Conservation (phyloP, 2,329 filamentous ascomycete species). For the Fusarium sp. region DNA sequence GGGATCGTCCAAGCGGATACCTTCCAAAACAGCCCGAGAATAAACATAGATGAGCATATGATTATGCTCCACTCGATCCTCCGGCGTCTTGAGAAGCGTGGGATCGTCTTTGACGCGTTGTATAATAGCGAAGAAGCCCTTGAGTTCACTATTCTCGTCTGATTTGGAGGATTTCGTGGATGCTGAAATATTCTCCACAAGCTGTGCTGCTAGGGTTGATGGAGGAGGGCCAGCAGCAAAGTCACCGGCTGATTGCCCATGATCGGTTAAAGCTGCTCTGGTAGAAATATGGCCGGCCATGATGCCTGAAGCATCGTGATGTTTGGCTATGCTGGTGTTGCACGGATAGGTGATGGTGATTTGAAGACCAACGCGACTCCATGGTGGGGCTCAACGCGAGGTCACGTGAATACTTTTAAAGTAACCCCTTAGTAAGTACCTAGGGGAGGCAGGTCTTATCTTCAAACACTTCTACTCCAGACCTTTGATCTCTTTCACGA, state of each 20-base stretch:
- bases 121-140: slow-evolving; percentile 74
- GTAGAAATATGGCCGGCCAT: slow-evolving; percentile 51
- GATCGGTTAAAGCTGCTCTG: slow-evolving; percentile 39
- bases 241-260: slow-evolving; percentile 38
- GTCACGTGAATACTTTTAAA: slow-evolving; percentile 38
- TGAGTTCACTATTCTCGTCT: slow-evolving; percentile 81
- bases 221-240: slow-evolving; percentile 65
- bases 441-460: too few relatives aligned
- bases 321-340: slow-evolving; percentile 16
- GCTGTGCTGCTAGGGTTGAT: slow-evolving; percentile 89
- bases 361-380: slow-evolving; percentile 34
- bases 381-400: slow-evolving; percentile 40
- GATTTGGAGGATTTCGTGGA: slow-evolving; percentile 73
- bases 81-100: slow-evolving; percentile 69
- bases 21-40: slow-evolving; percentile 82
- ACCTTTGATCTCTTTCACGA: neutral
- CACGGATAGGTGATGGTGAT: neutral
- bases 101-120: slow-evolving; percentile 68
- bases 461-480: neutral
- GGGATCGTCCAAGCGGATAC: slow-evolving; percentile 76
- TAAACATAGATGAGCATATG: slow-evolving; percentile 90
- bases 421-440: neutral
- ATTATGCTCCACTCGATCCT: slow-evolving; percentile 82
- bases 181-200: slow-evolving; percentile 84
- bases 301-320: slow-evolving; percentile 47